These are phyloP conservation scores for Phaeosphaeriaceae sp. DNA, from an alignment of 2,329 filamentous ascomycete species.

Conservation along the genomic window DNA sequence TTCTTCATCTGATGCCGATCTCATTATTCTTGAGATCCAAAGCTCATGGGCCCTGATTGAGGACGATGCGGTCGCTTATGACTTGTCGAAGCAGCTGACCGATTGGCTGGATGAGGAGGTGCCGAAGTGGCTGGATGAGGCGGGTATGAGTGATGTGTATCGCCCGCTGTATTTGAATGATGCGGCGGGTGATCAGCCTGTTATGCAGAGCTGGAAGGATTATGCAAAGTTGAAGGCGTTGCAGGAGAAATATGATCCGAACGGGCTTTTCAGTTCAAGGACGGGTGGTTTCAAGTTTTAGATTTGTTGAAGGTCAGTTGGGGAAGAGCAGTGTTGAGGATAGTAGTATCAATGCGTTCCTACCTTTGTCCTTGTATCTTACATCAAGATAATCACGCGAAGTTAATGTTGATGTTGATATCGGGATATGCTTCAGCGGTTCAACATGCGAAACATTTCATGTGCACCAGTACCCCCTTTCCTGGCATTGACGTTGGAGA, in stretches of 20 bases:
- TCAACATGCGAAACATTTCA: no score
- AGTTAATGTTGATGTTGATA: no score
- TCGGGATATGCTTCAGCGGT: no score
- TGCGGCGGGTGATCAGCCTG: constrained; percentile 29
- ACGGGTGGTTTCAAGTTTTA: constrained; percentile 31
- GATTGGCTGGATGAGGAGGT: constrained; percentile 30
- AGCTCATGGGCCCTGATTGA: constrained; percentile 20
- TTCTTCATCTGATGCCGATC: constrained; percentile 24
- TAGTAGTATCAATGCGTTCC: no score
- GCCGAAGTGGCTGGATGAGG: constrained; percentile 30
- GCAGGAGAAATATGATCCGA: constrained; percentile 27
- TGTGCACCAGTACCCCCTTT: no score
- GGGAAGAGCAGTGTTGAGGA: no score
- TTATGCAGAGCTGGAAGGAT: constrained; percentile 25
- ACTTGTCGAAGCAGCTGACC: constrained; percentile 23
- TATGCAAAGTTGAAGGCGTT: constrained; percentile 27
- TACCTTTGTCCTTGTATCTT: no score
- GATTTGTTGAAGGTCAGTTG: no score
- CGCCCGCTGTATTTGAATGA: constrained; percentile 34
- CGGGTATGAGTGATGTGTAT: constrained; percentile 25
- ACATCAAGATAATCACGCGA: no score
- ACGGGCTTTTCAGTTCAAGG: constrained; percentile 28
- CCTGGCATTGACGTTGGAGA: no score
- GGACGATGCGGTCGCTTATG: constrained; percentile 21
- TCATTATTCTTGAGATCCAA: constrained; percentile 30